Evolutionary conservation across 169 alveolate genomes (phyloP).

Genomic region (Plasmodium knowlesi): DNA sequence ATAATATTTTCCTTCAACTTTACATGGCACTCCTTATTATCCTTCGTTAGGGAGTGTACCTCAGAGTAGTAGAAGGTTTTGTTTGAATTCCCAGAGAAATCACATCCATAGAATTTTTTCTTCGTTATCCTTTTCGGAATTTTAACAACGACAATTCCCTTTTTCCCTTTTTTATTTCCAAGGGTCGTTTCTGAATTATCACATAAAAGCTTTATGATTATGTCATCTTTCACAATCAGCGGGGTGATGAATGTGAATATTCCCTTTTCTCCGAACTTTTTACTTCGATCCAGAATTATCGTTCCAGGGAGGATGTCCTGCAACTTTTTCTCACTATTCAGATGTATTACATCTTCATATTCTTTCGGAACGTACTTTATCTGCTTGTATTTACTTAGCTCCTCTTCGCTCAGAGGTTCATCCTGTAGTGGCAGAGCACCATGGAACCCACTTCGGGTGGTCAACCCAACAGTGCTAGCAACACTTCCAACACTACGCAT

Average conservation of each 20-base stretch:
- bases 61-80: conserved; percentile 16
- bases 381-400: conserved; percentile 29
- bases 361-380: conserved; percentile 59
- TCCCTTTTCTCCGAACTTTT: conserved; percentile 31
- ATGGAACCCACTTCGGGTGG: background rate
- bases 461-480: background rate
- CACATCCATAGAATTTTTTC: conserved; percentile 39
- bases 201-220: conserved; percentile 24
- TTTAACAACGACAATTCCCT: conserved; percentile 21
- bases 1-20: conserved; percentile 40
- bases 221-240: conserved; percentile 25
- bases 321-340: conserved; percentile 2
- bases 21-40: conserved; percentile 24
- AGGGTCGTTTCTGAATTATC: conserved; percentile 33
- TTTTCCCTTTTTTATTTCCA: conserved; percentile 16
- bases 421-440: background rate
- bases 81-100: conserved; percentile 40
- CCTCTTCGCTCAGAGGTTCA: background rate
- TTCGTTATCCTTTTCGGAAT: conserved; percentile 9
- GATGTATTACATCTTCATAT: conserved; percentile 23
- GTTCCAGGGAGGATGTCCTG: conserved; percentile 65
- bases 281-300: conserved; percentile 29
- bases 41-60: background rate
- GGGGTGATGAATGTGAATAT: conserved; percentile 43
- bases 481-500: background rate